A percentile compares a stretch with the other conserved stretches of the same genome.
These are phyloP conservation scores for Aspergillus sp. DNA, from an alignment of 2,329 filamentous ascomycete species.

Conservation along the genomic window DNA sequence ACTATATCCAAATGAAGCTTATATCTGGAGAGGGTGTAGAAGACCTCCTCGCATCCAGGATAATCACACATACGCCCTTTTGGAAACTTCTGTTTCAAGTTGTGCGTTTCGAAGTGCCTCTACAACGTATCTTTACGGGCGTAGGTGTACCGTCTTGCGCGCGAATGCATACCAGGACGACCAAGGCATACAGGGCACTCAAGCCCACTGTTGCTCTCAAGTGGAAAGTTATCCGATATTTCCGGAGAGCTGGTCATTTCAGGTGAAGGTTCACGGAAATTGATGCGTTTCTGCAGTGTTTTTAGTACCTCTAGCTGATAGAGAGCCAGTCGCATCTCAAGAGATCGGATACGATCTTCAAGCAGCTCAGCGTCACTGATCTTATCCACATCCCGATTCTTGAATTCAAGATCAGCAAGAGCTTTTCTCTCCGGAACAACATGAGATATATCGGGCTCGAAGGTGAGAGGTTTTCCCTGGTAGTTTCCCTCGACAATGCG, in stretches of 20 bases:
- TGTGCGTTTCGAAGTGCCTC: slow-evolving; percentile 1
- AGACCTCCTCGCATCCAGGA: slow-evolving; percentile 1
- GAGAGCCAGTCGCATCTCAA: slow-evolving; percentile 2
- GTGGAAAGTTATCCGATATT: neutral
- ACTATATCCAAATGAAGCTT: neutral
- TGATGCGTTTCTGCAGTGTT: slow-evolving; percentile 2
- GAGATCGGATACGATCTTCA: slow-evolving; percentile 1
- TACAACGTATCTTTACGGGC: slow-evolving; percentile 1
- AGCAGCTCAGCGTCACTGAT: slow-evolving; percentile 1
- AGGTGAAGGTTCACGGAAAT: slow-evolving; percentile 1
- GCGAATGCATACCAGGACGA: neutral
- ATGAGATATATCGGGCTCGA: slow-evolving; percentile 2
- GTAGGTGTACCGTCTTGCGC: neutral
- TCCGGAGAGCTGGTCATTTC: neutral
- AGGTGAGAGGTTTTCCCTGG: slow-evolving; percentile 4
- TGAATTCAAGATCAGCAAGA: slow-evolving; percentile 15
- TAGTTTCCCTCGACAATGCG: slow-evolving; percentile 6
- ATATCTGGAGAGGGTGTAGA: slow-evolving; percentile 1
- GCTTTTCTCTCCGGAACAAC: slow-evolving; percentile 17
- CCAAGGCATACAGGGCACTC: slow-evolving; percentile 2
- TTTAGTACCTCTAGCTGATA: slow-evolving; percentile 1
- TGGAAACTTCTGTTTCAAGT: neutral
- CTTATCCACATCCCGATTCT: slow-evolving; percentile 13
- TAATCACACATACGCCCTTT: slow-evolving; percentile 1
- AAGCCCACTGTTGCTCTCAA: slow-evolving; percentile 1